A percentile compares a stretch with the other conserved stretches of the same genome.
These are phyloP conservation scores for Podospora pseudoanserina DNA, from an alignment of 495 filamentous ascomycete genomes.

Conservation along the genomic window DNA sequence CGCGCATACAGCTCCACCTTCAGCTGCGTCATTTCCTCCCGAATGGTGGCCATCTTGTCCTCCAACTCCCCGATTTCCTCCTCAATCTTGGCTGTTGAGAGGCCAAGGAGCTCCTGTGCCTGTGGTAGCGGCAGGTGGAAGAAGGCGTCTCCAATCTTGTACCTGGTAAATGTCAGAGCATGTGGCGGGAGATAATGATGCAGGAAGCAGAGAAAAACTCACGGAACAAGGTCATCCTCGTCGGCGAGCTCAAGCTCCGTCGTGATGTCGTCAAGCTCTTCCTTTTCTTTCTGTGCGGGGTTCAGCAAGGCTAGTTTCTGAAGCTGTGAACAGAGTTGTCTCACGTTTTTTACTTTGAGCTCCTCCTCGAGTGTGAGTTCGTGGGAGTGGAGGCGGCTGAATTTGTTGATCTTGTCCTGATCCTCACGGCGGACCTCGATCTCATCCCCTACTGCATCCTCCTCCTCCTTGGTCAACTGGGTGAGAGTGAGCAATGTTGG, in stretches of 20 bases:
- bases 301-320: constrained; percentile 22
- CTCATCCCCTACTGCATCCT: constrained; percentile 69
- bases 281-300: constrained; percentile 82
- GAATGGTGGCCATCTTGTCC: constrained; percentile 64
- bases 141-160: constrained; percentile 96
- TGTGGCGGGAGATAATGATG: background rate
- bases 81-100: constrained; percentile 67
- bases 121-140: constrained; percentile 77
- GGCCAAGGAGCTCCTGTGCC: constrained; percentile 75
- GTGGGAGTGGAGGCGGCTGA: constrained; percentile 89
- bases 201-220: constrained; percentile 24
- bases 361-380: constrained; percentile 75
- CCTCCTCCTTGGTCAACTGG: constrained; percentile 91
- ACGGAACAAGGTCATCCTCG: constrained; percentile 92
- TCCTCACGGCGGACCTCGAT: constrained; percentile 92
- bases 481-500: constrained; percentile 14
- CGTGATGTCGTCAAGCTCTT: constrained; percentile 89
- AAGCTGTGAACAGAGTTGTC: constrained; percentile 21
- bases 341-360: constrained; percentile 75
- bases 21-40: constrained; percentile 81
- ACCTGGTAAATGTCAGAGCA: constrained; percentile 49
- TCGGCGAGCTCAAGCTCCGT: constrained; percentile 91
- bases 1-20: constrained; percentile 91
- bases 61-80: constrained; percentile 71
- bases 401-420: constrained; percentile 97